Evolutionary conservation across 1,284 basidiomycete species (phyloP).

Genomic region (Xerocomus minutiporus): DNA sequence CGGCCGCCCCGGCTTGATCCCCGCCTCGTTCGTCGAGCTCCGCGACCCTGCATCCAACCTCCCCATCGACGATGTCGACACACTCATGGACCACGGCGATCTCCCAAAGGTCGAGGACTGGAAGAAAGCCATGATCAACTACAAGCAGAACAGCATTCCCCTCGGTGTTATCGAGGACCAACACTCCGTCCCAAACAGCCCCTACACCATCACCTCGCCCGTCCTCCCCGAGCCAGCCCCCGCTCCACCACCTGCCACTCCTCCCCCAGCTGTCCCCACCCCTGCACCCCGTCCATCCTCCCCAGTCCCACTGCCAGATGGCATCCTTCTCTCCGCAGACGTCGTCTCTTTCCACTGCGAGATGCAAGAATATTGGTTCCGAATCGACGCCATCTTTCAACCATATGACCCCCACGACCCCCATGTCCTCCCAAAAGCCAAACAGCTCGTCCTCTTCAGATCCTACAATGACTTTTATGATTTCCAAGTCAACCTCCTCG

Average conservation of each 20-base stretch:
- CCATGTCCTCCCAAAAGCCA: constrained; percentile 57
- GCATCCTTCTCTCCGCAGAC: constrained; percentile 82
- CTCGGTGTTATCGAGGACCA: constrained; percentile 83
- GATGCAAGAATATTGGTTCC: constrained; percentile 96
- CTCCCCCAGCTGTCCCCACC: constrained; percentile 3
- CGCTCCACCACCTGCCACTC: constrained; percentile 13
- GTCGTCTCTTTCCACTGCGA: constrained; percentile 97
- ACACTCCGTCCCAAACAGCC: constrained; percentile 41
- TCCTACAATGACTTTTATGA: constrained; percentile 99
- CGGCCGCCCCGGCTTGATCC: constrained; percentile 94
- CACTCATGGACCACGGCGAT: constrained; percentile 78
- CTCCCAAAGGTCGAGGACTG: constrained; percentile 96
- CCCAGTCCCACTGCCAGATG: constrained; percentile 62
- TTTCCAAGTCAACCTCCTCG: constrained; percentile 88
- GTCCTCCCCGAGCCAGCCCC: constrained; percentile 10
- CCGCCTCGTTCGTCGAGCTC: constrained; percentile 94
- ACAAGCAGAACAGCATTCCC: constrained; percentile 94
- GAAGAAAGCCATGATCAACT: constrained; percentile 92
- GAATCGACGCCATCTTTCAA: constrained; percentile 84
- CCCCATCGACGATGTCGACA: constrained; percentile 66
- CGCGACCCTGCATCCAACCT: constrained; percentile 86
- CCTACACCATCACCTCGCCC: constrained; percentile 33
- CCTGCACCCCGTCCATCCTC: constrained; percentile 28
- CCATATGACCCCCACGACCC: constrained; percentile 63
- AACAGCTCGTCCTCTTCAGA: constrained; percentile 87